phyloP scores from a whole-genome alignment of 371 early-diverging fungal genomes.

The Syncephalastrum monosporum region DNA sequence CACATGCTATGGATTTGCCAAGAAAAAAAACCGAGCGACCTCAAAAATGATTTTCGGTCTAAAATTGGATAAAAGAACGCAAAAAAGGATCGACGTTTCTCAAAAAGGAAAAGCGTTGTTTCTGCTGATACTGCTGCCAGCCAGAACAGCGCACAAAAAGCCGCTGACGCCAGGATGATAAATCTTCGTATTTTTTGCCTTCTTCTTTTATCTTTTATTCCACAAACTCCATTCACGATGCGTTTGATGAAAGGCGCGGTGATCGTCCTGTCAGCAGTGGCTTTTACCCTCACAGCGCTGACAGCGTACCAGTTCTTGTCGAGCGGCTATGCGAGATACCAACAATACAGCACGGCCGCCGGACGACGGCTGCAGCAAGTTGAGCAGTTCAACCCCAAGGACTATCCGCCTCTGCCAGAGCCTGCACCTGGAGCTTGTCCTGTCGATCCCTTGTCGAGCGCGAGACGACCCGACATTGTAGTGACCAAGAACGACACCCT shows the following conservation, averaged over 20 bases:
- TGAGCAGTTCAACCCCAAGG: background rate
- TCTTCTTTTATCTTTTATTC: background rate
- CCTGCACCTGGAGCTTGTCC: conserved; percentile 1
- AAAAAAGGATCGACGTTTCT: too few relatives aligned
- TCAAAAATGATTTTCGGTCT: too few relatives aligned
- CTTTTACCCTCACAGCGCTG: background rate
- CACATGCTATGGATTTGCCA: too few relatives aligned
- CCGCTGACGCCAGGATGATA: background rate
- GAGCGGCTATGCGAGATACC: background rate
- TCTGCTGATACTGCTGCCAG: background rate
- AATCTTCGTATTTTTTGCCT: background rate
- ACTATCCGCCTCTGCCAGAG: conserved; percentile 11
- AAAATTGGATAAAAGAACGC: too few relatives aligned
- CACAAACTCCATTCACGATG: background rate
- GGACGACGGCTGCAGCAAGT: background rate
- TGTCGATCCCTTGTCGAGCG: conserved; percentile 7
- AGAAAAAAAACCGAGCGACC: too few relatives aligned
- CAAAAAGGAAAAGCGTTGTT: too few relatives aligned
- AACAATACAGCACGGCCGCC: background rate
- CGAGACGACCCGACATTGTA: conserved; percentile 8
- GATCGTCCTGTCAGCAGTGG: background rate
- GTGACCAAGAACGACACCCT: conserved; percentile 2
- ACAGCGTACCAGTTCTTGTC: background rate
- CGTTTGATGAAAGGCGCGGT: conserved; percentile 9
- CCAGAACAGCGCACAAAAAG: background rate